phyloP scores from a whole-genome alignment of 306 rosid species.

The Coriaria nepalensis region DNA sequence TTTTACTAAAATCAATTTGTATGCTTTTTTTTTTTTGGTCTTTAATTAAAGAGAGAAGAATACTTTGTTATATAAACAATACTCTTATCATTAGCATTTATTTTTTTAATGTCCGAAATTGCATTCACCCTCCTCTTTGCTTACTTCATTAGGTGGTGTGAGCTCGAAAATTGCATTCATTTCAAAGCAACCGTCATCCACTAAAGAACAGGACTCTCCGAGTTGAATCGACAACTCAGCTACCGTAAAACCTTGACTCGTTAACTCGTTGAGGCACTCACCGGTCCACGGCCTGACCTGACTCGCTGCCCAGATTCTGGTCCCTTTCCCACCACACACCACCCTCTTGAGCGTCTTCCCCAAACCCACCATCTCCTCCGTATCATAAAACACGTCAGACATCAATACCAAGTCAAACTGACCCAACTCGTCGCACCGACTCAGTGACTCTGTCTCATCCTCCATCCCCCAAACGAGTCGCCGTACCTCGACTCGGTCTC shows the following conservation, averaged over 20 bases:
- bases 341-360: conserved; percentile 14
- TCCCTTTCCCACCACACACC: conserved; percentile 4
- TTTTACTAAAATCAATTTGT: too few species aligned
- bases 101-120: too few species aligned
- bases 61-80: too few species aligned
- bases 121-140: background rate
- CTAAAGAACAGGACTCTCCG: background rate
- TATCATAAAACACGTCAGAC: conserved; percentile 24
- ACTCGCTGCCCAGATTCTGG: conserved; percentile 18
- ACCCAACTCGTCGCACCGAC: background rate
- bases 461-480: conserved; percentile 23
- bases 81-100: too few species aligned
- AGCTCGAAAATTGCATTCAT: conserved; percentile 16
- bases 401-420: conserved; percentile 23
- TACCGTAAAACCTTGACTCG: conserved; percentile 17
- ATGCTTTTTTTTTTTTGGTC: too few species aligned
- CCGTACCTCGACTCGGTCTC: conserved; percentile 22
- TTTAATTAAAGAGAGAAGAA: too few species aligned
- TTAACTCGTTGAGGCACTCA: conserved; percentile 22
- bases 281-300: conserved; percentile 22
- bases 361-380: conserved; percentile 14
- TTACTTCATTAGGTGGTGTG: conserved; percentile 4
- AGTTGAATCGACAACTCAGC: conserved; percentile 14
- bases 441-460: conserved; percentile 6
- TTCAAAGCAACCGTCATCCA: background rate